These are phyloP conservation scores for Comarum palustre DNA, from an alignment of 306 rosid genomes.

Conservation along the genomic window DNA sequence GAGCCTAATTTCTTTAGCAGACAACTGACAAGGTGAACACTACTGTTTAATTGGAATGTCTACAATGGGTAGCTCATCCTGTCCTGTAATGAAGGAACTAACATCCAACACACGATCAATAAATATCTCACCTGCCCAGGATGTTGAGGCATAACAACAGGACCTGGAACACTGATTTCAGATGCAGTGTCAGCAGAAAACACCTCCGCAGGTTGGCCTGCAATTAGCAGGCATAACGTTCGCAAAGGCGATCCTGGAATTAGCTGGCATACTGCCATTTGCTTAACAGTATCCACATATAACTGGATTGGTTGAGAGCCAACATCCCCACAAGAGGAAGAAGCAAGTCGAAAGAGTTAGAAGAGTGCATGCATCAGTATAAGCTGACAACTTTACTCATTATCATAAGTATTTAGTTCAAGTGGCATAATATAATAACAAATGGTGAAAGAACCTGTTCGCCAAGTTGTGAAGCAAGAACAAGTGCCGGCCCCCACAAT, in stretches of 20 bases:
- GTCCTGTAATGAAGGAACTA: not conserved
- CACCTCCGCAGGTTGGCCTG: slow-evolving; percentile 91
- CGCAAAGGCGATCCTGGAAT: slow-evolving; percentile 90
- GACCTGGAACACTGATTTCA: slow-evolving; percentile 35
- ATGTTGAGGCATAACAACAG: slow-evolving; percentile 41
- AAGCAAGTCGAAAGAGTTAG: not conserved
- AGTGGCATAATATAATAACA: slow-evolving; percentile 8
- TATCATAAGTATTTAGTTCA: slow-evolving; percentile 19
- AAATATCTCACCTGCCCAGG: slow-evolving; percentile 60
- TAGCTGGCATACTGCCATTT: slow-evolving; percentile 81
- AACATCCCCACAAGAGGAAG: slow-evolving; percentile 21
- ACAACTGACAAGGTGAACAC: too few relatives aligned
- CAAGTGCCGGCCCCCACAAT: slow-evolving; percentile 98
- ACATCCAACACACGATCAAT: not conserved
- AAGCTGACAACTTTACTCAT: slow-evolving; percentile 21
- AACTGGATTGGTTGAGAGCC: slow-evolving; percentile 51
- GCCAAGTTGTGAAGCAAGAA: slow-evolving; percentile 91
- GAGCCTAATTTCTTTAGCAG: too few relatives aligned
- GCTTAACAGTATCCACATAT: slow-evolving; percentile 86
- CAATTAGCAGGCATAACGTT: slow-evolving; percentile 86
- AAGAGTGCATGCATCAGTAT: not conserved
- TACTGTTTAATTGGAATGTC: not conserved
- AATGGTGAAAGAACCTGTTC: slow-evolving; percentile 56
- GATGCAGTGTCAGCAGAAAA: slow-evolving; percentile 44
- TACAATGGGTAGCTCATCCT: not conserved